A percentile compares a stretch with the other conserved stretches of the same genome.
Evolutionary conservation across 164 flowering plant species (phyloP).

Genomic region (Annona cherimola): DNA sequence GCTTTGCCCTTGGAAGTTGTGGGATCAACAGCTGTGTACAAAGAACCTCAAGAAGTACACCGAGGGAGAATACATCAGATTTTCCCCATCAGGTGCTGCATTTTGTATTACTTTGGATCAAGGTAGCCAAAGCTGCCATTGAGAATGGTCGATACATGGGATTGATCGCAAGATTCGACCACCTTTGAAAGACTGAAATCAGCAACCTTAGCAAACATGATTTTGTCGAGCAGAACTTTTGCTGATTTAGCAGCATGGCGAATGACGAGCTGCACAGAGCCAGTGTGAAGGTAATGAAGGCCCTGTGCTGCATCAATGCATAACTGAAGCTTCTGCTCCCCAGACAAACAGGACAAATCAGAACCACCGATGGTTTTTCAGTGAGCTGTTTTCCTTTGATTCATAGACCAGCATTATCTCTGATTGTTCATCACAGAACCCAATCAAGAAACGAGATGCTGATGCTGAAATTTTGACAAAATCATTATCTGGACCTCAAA

Average conservation of each 20-base stretch:
- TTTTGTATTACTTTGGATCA: not conserved
- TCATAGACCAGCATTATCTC: constrained; percentile 26
- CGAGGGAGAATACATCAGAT: not conserved
- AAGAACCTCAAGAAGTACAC: not conserved
- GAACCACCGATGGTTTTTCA: constrained; percentile 14
- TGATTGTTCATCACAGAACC: constrained; percentile 6
- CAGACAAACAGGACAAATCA: constrained; percentile 9
- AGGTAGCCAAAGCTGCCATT: not conserved
- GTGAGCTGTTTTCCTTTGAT: constrained; percentile 19
- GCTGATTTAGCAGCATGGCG: constrained; percentile 6
- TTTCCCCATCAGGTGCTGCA: not conserved
- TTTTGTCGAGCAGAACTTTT: constrained; percentile 8
- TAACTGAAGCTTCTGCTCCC: constrained; percentile 13
- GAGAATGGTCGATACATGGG: not conserved
- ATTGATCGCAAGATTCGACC: constrained; percentile 4
- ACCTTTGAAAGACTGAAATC: not conserved
- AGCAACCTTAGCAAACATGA: constrained; percentile 4
- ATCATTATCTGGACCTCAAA: not conserved
- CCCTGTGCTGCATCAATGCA: constrained; percentile 10
- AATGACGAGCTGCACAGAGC: constrained; percentile 1
- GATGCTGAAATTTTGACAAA: not conserved
- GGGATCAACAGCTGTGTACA: not conserved
- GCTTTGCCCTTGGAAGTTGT: no score
- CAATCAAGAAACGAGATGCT: constrained; percentile 10
- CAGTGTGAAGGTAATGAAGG: constrained; percentile 12